Percentiles rank a stretch among this genome's conserved stretches.
Evolutionary conservation across 805 yeast genomes (phyloP).

Genomic region (Cyberlindnera galapagoensis): DNA sequence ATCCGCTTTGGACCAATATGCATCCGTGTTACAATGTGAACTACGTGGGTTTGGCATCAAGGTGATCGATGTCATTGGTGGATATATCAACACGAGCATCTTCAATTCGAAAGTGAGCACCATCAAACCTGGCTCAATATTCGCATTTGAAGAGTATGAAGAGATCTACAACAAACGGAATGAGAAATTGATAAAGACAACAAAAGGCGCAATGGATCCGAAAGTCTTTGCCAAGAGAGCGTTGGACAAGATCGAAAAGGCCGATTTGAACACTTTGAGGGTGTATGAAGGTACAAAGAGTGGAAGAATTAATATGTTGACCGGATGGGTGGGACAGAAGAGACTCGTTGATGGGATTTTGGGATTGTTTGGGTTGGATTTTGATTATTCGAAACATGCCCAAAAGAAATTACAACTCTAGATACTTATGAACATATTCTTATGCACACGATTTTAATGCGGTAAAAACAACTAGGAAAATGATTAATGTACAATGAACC

Average conservation of each 20-base stretch:
- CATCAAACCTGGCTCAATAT: conserved; percentile 16
- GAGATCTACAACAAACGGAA: conserved; percentile 9
- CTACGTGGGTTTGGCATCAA: conserved; percentile 35
- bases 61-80: conserved; percentile 36
- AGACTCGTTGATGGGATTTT: conserved; percentile 13
- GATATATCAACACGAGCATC: conserved; percentile 34
- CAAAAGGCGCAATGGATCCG: conserved; percentile 25
- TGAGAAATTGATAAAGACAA: conserved; percentile 3
- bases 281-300: conserved; percentile 20
- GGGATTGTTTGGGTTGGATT: conserved; percentile 16
- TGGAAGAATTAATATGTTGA: conserved; percentile 5
- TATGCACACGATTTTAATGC: too few relatives aligned
- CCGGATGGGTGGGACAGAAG: conserved; percentile 9
- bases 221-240: conserved; percentile 34
- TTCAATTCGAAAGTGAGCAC: conserved; percentile 9
- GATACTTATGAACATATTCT: too few relatives aligned
- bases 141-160: conserved; percentile 16
- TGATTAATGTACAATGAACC: too few relatives aligned
- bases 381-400: conserved; percentile 19
- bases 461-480: too few relatives aligned
- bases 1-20: conserved; percentile 38
- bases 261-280: conserved; percentile 12
- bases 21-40: conserved; percentile 30
- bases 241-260: conserved; percentile 28
- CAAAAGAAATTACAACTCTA: too few relatives aligned